phyloP scores from a whole-genome alignment of 768 basidiomycete species.

The Pisolithus sp. region DNA sequence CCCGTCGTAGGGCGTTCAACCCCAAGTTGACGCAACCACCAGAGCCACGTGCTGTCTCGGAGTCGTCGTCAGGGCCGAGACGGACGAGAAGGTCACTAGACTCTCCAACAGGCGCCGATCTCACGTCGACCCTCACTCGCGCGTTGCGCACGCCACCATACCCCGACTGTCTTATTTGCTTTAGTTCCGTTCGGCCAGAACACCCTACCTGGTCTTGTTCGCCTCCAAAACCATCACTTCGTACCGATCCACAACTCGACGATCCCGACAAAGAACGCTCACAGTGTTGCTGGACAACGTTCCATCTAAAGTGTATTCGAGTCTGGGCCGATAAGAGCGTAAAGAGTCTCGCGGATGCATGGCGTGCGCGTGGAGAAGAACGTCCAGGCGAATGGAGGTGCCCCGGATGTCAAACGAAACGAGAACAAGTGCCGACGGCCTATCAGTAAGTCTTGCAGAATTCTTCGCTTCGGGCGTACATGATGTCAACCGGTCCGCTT shows the following conservation, averaged over 20 bases:
- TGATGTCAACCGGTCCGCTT: slow-evolving; percentile 4
- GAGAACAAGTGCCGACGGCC: slow-evolving; percentile 55
- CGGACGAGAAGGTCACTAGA: slow-evolving; percentile 7
- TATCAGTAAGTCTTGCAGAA: slow-evolving; percentile 47
- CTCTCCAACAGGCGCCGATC: slow-evolving; percentile 43
- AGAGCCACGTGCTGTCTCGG: background rate
- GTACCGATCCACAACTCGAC: slow-evolving; percentile 4
- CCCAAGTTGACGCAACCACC: slow-evolving; percentile 27
- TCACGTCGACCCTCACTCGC: slow-evolving; percentile 67
- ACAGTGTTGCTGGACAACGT: slow-evolving; percentile 84
- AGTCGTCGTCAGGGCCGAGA: slow-evolving; percentile 1
- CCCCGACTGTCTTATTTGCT: slow-evolving; percentile 81
- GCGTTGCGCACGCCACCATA: slow-evolving; percentile 65
- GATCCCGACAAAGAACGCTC: slow-evolving; percentile 21
- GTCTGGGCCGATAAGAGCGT: slow-evolving; percentile 84
- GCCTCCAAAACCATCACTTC: slow-evolving; percentile 30
- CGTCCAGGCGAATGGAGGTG: slow-evolving; percentile 82
- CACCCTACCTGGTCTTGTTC: slow-evolving; percentile 88
- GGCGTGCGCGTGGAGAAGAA: slow-evolving; percentile 63
- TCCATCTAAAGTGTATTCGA: slow-evolving; percentile 85
- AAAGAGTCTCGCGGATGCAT: slow-evolving; percentile 66
- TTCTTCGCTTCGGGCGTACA: background rate
- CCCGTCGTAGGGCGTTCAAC: slow-evolving; percentile 33
- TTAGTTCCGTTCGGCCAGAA: slow-evolving; percentile 67
- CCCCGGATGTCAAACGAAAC: slow-evolving; percentile 83